Evolutionary conservation across 495 filamentous ascomycete genomes (phyloP).

Genomic region (Penicillium cataractarum): DNA sequence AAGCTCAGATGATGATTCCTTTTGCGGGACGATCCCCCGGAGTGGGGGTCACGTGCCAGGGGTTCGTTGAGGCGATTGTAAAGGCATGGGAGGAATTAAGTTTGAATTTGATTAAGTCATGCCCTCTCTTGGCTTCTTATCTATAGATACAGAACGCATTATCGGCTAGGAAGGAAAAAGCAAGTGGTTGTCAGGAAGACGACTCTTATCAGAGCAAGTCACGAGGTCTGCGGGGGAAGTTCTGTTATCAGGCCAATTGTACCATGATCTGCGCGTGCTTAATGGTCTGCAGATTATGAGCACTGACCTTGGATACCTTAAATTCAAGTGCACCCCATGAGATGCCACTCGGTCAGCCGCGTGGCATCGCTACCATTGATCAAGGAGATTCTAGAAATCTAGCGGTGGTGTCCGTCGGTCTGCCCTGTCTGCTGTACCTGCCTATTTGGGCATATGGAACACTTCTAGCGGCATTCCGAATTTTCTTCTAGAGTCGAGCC

Average conservation of each 20-base stretch:
- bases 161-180: no score
- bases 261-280: conserved; percentile 9
- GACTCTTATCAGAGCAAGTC: neutral
- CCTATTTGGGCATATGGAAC: neutral
- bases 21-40: conserved; percentile 23
- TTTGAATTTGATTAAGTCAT: neutral
- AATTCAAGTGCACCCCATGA: neutral
- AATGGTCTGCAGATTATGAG: neutral
- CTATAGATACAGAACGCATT: neutral
- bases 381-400: neutral
- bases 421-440: conserved; percentile 3
- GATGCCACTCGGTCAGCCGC: neutral
- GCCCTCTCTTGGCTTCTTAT: neutral
- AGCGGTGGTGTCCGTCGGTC: neutral
- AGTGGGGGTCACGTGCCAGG: conserved; percentile 27
- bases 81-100: no score
- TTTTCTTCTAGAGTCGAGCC: neutral
- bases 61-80: conserved; percentile 8
- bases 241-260: conserved; percentile 5
- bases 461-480: neutral
- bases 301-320: conserved; percentile 5
- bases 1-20: conserved; percentile 22
- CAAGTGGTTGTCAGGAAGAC: neutral
- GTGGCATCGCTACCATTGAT: neutral
- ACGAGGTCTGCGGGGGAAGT: neutral